Evolutionary conservation across 768 basidiomycete genomes (phyloP).

Genomic region (Trametes cinnabarina): DNA sequence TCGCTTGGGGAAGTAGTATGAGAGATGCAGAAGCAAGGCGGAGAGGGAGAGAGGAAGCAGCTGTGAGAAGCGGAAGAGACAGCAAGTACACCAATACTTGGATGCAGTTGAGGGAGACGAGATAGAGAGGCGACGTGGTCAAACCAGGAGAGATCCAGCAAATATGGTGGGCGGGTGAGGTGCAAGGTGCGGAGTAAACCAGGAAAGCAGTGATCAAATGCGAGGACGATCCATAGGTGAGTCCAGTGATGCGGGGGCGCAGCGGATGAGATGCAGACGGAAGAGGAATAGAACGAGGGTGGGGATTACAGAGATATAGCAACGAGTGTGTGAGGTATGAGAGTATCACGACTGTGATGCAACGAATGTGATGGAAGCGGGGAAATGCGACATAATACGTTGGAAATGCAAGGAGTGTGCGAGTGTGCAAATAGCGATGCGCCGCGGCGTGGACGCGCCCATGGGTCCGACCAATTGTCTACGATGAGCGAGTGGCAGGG

Average conservation of each 20-base stretch:
- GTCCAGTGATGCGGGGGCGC: constrained; percentile 3
- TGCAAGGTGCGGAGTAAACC: not conserved
- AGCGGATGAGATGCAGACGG: not conserved
- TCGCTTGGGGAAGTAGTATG: not conserved
- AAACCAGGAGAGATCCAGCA: not conserved
- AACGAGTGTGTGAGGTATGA: constrained; percentile 38
- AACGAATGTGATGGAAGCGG: constrained; percentile 4
- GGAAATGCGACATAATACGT: not conserved
- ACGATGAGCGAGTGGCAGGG: not conserved
- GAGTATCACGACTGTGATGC: too few relatives aligned
- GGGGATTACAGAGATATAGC: not conserved
- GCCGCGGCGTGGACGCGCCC: not conserved
- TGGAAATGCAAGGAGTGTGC: constrained; percentile 13
- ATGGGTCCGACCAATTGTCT: not conserved
- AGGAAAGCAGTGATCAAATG: not conserved
- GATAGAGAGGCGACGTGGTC: not conserved
- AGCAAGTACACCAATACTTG: not conserved
- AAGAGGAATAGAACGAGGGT: not conserved
- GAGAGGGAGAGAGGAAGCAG: not conserved
- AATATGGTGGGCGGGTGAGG: not conserved
- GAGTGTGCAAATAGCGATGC: not conserved
- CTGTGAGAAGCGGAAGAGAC: not conserved
- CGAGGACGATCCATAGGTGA: not conserved
- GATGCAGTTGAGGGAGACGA: not conserved
- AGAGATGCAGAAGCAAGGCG: constrained; percentile 1